These are phyloP conservation scores for Neophaeococcomyces aloes DNA, from an alignment of 2,329 filamentous ascomycete species.

Conservation along the genomic window DNA sequence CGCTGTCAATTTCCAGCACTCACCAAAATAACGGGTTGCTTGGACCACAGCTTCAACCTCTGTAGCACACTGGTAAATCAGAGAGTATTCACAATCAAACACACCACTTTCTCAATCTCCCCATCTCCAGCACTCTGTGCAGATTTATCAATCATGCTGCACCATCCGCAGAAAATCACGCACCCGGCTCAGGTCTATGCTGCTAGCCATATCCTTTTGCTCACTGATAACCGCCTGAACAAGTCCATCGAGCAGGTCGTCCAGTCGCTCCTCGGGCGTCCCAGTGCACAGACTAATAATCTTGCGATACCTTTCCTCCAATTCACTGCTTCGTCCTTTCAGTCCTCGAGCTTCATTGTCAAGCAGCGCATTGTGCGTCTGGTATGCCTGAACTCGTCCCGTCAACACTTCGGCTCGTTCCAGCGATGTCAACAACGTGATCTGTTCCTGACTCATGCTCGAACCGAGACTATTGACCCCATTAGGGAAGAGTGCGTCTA, in stretches of 20 bases:
- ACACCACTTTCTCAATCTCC: not conserved
- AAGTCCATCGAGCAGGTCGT: slow-evolving; percentile 66
- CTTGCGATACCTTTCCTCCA: slow-evolving; percentile 77
- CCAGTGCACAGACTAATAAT: slow-evolving; percentile 81
- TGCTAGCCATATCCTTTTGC: slow-evolving; percentile 54
- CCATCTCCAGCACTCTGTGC: not conserved
- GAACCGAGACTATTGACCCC: slow-evolving; percentile 18
- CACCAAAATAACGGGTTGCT: not conserved
- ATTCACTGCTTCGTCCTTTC: slow-evolving; percentile 67
- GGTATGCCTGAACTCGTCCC: slow-evolving; percentile 60
- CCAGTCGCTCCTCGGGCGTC: slow-evolving; percentile 66
- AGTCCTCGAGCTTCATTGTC: slow-evolving; percentile 58
- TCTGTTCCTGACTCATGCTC: slow-evolving; percentile 32
- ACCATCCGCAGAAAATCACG: slow-evolving; percentile 70
- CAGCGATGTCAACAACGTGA: slow-evolving; percentile 39
- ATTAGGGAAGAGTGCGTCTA: slow-evolving; percentile 30
- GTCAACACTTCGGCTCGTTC: slow-evolving; percentile 53
- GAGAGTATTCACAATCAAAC: not conserved
- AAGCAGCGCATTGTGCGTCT: slow-evolving; percentile 56
- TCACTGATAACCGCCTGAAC: slow-evolving; percentile 58
- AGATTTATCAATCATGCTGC: slow-evolving; percentile 32
- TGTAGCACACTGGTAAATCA: too few relatives aligned
- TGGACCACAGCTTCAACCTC: not conserved
- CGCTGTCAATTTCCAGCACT: not conserved
- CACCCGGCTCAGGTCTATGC: slow-evolving; percentile 62